These are phyloP conservation scores for Crithidia brevicula DNA, from an alignment of 208 protist species.

Conservation along the genomic window DNA sequence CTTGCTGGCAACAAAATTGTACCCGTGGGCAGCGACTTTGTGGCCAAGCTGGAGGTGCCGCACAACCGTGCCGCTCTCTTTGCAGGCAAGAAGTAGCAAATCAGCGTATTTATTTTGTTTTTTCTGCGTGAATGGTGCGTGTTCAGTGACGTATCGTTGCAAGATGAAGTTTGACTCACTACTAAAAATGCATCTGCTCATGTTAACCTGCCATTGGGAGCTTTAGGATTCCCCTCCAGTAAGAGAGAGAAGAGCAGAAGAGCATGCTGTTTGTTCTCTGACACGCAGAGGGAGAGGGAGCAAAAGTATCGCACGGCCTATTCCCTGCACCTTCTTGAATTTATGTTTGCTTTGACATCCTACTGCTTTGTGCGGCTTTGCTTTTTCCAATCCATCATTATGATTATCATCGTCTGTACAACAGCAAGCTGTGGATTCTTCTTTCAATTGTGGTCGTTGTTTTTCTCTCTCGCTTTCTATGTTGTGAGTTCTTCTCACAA, in stretches of 20 bases:
- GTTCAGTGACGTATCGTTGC: neutral
- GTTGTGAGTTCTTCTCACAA: too few species aligned
- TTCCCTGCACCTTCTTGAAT: too few species aligned
- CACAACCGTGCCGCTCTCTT: conserved; percentile 24
- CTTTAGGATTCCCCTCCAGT: too few species aligned
- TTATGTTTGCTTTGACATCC: too few species aligned
- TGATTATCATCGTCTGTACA: neutral
- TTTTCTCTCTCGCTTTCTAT: neutral
- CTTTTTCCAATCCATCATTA: too few species aligned
- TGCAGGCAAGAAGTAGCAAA: neutral
- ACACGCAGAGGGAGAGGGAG: too few species aligned
- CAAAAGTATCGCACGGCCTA: too few species aligned
- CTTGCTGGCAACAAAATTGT: conserved; percentile 75
- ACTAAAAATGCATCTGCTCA: too few species aligned
- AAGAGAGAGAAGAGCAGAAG: too few species aligned
- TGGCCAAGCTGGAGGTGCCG: conserved; percentile 34
- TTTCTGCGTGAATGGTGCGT: neutral
- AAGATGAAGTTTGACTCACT: too few species aligned
- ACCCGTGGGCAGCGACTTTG: conserved; percentile 53
- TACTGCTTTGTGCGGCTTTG: neutral
- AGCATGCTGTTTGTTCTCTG: too few species aligned
- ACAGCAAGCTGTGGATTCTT: neutral
- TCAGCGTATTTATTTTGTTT: neutral
- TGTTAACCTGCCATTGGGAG: too few species aligned
- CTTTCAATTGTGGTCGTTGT: neutral